A percentile compares a stretch with the other conserved stretches of the same genome.
Conservation (phyloP, 78 protist genomes). For the Chrysochromulina tobinii region DNA sequence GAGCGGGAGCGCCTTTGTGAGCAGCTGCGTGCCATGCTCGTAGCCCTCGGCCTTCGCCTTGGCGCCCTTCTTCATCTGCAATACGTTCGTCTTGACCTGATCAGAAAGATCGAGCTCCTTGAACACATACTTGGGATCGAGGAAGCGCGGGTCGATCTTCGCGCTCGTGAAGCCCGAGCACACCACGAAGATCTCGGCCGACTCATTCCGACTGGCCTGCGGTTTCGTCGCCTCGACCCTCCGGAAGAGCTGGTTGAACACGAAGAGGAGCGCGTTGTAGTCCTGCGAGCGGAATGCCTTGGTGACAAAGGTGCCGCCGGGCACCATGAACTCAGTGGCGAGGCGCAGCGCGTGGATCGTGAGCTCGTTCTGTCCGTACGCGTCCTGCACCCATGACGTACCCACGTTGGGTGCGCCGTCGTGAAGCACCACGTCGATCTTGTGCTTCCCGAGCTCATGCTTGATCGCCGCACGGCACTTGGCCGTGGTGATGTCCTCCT, state of each 20-base stretch:
- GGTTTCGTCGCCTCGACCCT: constrained; percentile 98
- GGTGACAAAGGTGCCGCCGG: constrained; percentile 83
- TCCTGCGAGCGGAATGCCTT: constrained; percentile 98
- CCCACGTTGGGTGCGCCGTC: constrained; percentile 99
- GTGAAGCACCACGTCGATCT: constrained; percentile 84
- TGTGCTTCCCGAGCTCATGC: constrained; percentile 51
- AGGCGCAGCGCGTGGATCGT: constrained; percentile 87
- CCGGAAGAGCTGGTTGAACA: constrained; percentile 88
- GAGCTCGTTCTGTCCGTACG: constrained; percentile 87
- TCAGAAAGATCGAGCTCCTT: not conserved
- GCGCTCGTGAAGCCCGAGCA: constrained; percentile 63
- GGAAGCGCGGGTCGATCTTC: constrained; percentile 45
- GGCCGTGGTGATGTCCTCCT: constrained; percentile 96
- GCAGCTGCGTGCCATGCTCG: not conserved
- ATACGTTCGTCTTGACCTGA: not conserved
- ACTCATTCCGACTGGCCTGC: constrained; percentile 78
- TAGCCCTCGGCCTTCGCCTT: constrained; percentile 14
- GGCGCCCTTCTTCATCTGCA: constrained; percentile 1
- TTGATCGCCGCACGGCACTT: constrained; percentile 79
- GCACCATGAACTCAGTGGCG: constrained; percentile 87
- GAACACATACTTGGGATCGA: constrained; percentile 81
- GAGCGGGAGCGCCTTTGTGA: not conserved
- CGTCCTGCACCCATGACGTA: constrained; percentile 78
- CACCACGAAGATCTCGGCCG: constrained; percentile 98
- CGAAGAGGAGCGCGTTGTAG: constrained; percentile 93